phyloP scores from a whole-genome alignment of 495 filamentous ascomycete species.

The Platismatia glauca region DNA sequence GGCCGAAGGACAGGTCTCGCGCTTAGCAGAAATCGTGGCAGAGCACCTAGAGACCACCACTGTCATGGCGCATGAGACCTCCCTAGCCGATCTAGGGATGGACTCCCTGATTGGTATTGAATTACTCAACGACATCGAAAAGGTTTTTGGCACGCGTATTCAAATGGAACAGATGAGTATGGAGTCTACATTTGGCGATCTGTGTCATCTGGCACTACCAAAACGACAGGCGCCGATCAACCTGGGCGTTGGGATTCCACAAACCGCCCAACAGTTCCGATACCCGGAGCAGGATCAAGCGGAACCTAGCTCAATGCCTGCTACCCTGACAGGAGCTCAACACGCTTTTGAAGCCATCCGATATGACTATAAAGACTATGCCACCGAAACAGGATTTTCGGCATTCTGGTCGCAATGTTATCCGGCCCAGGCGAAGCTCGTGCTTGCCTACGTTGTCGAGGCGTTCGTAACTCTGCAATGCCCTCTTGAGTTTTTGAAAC shows the following conservation, averaged over 20 bases:
- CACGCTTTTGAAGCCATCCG: background rate
- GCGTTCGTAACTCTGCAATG: constrained; percentile 33
- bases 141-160: constrained; percentile 13
- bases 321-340: background rate
- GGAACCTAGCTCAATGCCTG: background rate
- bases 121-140: constrained; percentile 23
- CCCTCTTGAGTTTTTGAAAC: constrained; percentile 21
- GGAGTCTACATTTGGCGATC: constrained; percentile 13
- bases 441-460: constrained; percentile 34
- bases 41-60: constrained; percentile 5
- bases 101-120: constrained; percentile 24
- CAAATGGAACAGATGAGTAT: constrained; percentile 12
- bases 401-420: constrained; percentile 26
- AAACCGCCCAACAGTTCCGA: background rate
- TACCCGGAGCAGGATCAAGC: too few species aligned
- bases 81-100: constrained; percentile 19
- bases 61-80: background rate
- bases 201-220: background rate
- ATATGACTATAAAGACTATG: constrained; percentile 7
- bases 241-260: background rate
- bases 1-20: too few species aligned
- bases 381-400: constrained; percentile 8
- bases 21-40: background rate
- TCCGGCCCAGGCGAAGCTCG: constrained; percentile 31
- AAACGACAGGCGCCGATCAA: background rate